Evolutionary conservation across 768 basidiomycete genomes (phyloP), one percentile per base, ranked within the genome.

Genomic region (Tricholoma furcatifolium): DNA sequence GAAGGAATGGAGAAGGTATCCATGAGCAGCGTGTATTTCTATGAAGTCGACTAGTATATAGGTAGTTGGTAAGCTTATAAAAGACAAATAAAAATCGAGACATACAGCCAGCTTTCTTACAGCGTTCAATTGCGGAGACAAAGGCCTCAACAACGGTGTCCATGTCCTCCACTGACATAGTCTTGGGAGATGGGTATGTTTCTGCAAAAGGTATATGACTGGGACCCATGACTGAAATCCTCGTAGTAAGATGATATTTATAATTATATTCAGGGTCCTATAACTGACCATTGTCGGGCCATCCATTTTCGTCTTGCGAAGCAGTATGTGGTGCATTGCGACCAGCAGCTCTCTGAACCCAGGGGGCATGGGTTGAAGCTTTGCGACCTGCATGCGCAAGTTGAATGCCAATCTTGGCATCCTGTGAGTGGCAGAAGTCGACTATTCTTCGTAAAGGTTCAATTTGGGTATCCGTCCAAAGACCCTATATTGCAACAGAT

Each of bases 391-490:
- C 88, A 64, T 93, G 91, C 0, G 83, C 81, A 17, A 94, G 80
- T 64, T 94, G 92, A 30, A 94, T 76, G 1, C 88, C 92, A 23
- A 93, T 83, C 43, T 78, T 74, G 1, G 84, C 79, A 8, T 82
- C 85, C 43, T 90, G 87, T 0, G 80, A 70, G 60, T 91, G 88
- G 14, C 76, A 76, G 62, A 93, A 92, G 52, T 88, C 74, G 45
- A 90, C 85, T 50, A 93, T 83, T 27, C 83, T 78, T 62, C 81
- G 82, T 35, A 90, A 67, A 12, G 85, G 82, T 30, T 74, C 79
- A 40, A 91, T 85, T 49, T 93, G 93, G 2, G 76, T 76, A 63
- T 93, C 90, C 1, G 74, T 68, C 91, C 91, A 93, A 18, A 93
- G 69, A 1, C 84, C 85, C 78, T 83, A 47, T 9, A 32, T 36